Conservation (phyloP, 1,139 yeast genomes). For the Candida dubliniensis region DNA sequence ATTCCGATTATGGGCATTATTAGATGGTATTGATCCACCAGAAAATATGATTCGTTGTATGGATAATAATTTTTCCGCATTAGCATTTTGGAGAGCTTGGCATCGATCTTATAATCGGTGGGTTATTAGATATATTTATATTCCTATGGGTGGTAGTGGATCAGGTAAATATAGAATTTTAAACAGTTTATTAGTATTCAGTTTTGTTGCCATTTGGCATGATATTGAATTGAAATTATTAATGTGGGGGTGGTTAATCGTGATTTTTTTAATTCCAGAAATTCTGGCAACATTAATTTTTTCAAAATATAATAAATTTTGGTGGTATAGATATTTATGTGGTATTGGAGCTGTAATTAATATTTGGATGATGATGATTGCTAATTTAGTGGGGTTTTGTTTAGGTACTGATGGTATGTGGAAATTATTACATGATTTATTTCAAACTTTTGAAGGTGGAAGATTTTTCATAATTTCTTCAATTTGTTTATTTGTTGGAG, state of each 20-base stretch:
- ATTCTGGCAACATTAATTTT: conserved; percentile 55
- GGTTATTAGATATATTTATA: conserved; percentile 78
- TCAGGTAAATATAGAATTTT: conserved; percentile 51
- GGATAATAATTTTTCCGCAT: conserved; percentile 88
- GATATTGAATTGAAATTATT: conserved; percentile 84
- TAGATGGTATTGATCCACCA: conserved; percentile 94
- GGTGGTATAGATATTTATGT: conserved; percentile 82
- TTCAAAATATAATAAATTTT: conserved; percentile 42
- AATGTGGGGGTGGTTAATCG: conserved; percentile 96
- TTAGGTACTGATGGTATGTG: conserved; percentile 84
- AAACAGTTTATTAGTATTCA: conserved; percentile 84
- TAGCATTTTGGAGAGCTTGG: conserved; percentile 99
- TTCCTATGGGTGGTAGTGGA: conserved; percentile 85
- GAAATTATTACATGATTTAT: conserved; percentile 65
- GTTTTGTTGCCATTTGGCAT: conserved; percentile 98
- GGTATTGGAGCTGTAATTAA: conserved; percentile 86
- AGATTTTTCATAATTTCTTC: conserved; percentile 66
- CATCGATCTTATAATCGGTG: conserved; percentile 91
- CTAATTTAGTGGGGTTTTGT: conserved; percentile 92
- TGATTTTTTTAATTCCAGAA: conserved; percentile 87
- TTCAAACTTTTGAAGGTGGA: conserved; percentile 68
- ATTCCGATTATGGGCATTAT: conserved; percentile 86
- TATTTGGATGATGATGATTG: conserved; percentile 98
- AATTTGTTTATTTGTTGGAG: conserved; percentile 72
- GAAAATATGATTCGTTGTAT: conserved; percentile 97